Evolutionary conservation across 1,139 yeast genomes (phyloP), one percentile per base, ranked within the genome.

Genomic region (Scheffersomyces insectosa): DNA sequence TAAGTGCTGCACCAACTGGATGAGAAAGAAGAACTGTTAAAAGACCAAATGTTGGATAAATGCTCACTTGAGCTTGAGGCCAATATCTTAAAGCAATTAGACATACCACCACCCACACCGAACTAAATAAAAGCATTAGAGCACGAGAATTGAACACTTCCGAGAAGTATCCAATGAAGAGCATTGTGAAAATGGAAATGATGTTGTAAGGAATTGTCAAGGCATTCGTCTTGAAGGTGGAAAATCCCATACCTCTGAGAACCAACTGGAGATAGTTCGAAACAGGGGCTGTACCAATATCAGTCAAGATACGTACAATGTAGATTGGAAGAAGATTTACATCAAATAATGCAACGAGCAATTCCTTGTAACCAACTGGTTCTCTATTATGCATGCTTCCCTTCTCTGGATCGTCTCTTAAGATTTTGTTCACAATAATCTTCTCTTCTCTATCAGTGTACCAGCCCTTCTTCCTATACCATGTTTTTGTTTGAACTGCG

Each of bases 341-440:
- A 42, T 63, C 64, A 12, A 48, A 43, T 13, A 65, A 44, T 0
- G 65, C 49, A 29, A 44, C 48, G 15, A 53, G 28, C 30, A 65
- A 52, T 46, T 59, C 62, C 33, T 39, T 54, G 5, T 47, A 47
- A 3, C 56, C 47, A 31, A 65, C 59, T 1, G 68, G 64, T 30
- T 63, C 63, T 51, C 68, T 56, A 40, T 65, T 65, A 45, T 63
- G 56, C 70, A 65, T 63, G 45, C 63, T 68, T 23, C 70, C 70
- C 47, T 65, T 65, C 9, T 57, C 47, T 5, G 70, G 70, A 41
- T 65, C 70, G 44, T 65, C 68, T 35, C 70, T 45, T 41, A 65
- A 56, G 5, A 65, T 57, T 37, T 61, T 53, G 43, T 65, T 65
- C 11, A 65, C 69, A 14, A 59, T 51, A 34, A 68, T 65, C 45